phyloP scores from a whole-genome alignment of 257 asterid species.

The Capsicum pubescens region DNA sequence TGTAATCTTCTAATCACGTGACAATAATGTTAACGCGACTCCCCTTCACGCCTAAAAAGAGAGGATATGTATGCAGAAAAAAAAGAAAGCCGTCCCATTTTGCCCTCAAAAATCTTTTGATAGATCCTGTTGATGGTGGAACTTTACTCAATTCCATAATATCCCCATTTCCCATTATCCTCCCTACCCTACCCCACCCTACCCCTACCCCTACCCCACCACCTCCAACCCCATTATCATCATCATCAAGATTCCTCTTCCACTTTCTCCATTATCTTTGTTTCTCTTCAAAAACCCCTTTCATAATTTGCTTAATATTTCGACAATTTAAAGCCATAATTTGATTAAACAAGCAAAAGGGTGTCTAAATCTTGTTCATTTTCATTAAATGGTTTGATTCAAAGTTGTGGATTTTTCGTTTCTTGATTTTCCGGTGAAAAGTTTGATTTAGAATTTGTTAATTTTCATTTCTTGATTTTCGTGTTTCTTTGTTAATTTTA shows the following conservation, averaged over 20 bases:
- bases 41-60: background rate
- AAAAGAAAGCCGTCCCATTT: background rate
- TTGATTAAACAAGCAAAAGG: background rate
- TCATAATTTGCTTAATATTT: background rate
- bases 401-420: background rate
- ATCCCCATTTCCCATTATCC: constrained; percentile 25
- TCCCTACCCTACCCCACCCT: background rate
- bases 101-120: background rate
- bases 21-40: too few species aligned
- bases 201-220: background rate
- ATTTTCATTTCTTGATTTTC: too few species aligned
- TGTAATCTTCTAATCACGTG: too few species aligned
- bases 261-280: background rate
- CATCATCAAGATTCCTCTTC: constrained; percentile 25
- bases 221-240: background rate
- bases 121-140: constrained; percentile 39
- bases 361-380: background rate
- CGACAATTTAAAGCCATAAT: too few species aligned
- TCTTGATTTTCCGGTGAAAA: background rate
- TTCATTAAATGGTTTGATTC: background rate
- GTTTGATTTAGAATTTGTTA: background rate
- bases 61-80: background rate
- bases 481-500: background rate
- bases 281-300: background rate
- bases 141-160: constrained; percentile 42